Evolutionary conservation across 1,139 yeast species (phyloP), one percentile per base, ranked within the genome.

Genomic region (Lipomyces yarrowii): DNA sequence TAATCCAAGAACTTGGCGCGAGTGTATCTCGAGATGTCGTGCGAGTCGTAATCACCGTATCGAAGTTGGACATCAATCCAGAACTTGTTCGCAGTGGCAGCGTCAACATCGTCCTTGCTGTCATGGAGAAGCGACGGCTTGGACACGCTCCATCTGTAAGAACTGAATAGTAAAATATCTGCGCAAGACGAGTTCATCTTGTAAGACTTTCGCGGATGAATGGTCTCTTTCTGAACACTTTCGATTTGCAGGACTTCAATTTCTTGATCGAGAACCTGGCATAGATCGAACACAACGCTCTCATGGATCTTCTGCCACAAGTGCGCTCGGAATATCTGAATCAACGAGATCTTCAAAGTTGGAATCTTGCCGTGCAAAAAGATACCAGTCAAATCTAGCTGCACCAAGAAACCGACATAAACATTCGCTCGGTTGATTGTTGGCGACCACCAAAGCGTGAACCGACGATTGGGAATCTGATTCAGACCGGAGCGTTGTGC

Each of bases 381-480:
- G 46, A 96, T 94, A 74, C 99, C 99, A 0, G 99, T 96, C 73
- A 96, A 82, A 79, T 96, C 99, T 57, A 96, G 82, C 77, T 96
- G 99, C 42, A 96, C 99, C 76, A 92, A 83, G 80, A 94, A 96
- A 48, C 99, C 99, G 67, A 96, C 98, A 75, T 96, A 96, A 32
- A 96, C 99, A 74, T 96, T 94, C 4, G 99, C 99, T 72, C 99
- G 85, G 73, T 96, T 96, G 72, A 96, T 96, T 0, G 99, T 96
- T 7, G 99, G 99, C 0, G 98, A 92, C 99, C 99, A 96, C 99
- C 99, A 96, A 57, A 96, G 80, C 0, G 99, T 96, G 75, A 96
- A 96, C 58, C 99, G 84, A 77, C 99, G 88, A 76, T 96, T 96
- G 3, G 99, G 99, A 74, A 96, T 94, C 79, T 96, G 99, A 76